These are phyloP conservation scores for Thielaviopsis populi DNA, from an alignment of 2,329 filamentous ascomycete species.

Conservation along the genomic window DNA sequence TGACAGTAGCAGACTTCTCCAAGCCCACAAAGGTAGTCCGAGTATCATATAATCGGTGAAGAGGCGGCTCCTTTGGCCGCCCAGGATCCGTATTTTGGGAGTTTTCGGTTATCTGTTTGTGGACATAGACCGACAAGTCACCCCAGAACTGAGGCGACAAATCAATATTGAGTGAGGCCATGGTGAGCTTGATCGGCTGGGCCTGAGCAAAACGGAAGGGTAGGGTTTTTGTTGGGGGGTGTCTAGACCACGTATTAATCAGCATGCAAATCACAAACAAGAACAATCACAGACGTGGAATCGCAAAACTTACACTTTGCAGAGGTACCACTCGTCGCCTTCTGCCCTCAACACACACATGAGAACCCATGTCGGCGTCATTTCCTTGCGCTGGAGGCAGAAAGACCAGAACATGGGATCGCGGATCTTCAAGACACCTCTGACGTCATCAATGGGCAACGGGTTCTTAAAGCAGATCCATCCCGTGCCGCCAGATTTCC, in stretches of 20 bases:
- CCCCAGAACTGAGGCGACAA: slow-evolving; percentile 37
- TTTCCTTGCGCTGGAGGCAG: slow-evolving; percentile 58
- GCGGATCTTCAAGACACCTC: slow-evolving; percentile 45
- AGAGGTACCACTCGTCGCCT: slow-evolving; percentile 67
- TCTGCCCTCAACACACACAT: slow-evolving; percentile 53
- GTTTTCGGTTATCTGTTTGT: slow-evolving; percentile 11
- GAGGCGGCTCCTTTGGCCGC: neutral
- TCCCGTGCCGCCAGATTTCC: slow-evolving; percentile 44
- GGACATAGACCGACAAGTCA: slow-evolving; percentile 34
- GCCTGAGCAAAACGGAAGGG: slow-evolving; percentile 6
- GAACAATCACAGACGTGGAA: neutral
- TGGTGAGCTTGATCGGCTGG: slow-evolving; percentile 24
- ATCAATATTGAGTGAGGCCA: slow-evolving; percentile 31
- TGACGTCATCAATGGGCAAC: slow-evolving; percentile 38
- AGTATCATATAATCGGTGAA: neutral
- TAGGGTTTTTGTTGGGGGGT: neutral
- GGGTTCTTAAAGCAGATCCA: slow-evolving; percentile 43
- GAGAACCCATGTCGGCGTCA: slow-evolving; percentile 58
- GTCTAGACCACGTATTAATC: neutral
- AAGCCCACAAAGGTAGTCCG: slow-evolving; percentile 16
- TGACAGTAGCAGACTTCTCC: slow-evolving; percentile 20
- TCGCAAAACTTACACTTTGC: slow-evolving; percentile 41
- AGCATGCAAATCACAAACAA: neutral
- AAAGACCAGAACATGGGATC: slow-evolving; percentile 45
- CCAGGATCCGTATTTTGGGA: neutral